Evolutionary conservation across 1,284 basidiomycete species (phyloP).

Genomic region (Acaromyces ingoldii): DNA sequence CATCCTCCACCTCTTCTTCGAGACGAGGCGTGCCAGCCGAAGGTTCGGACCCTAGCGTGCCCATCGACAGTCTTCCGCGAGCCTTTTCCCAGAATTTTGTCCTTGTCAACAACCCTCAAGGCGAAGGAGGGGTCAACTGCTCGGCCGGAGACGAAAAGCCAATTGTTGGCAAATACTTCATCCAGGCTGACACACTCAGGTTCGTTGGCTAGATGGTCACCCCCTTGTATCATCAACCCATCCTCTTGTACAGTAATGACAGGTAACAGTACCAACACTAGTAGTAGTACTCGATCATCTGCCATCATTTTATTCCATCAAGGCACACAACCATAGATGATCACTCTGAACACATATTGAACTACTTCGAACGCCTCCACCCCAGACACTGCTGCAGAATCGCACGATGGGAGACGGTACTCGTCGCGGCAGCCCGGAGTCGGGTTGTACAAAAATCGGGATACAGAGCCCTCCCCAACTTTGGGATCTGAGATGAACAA

Average conservation of each 20-base stretch:
- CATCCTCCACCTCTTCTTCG: slow-evolving; percentile 16
- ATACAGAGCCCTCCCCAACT: too few species aligned
- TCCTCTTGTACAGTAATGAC: not conserved
- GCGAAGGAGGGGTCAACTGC: slow-evolving; percentile 3
- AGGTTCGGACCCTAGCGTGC: slow-evolving; percentile 36
- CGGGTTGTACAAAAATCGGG: too few species aligned
- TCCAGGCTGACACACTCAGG: slow-evolving; percentile 41
- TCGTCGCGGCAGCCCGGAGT: too few species aligned
- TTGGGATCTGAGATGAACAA: too few species aligned
- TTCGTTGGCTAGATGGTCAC: slow-evolving; percentile 30
- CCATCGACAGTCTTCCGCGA: slow-evolving; percentile 31
- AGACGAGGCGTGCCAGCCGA: slow-evolving; percentile 1
- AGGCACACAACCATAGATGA: too few species aligned
- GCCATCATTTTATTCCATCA: too few species aligned
- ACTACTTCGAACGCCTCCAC: too few species aligned
- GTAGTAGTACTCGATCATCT: too few species aligned
- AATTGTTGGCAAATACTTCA: slow-evolving; percentile 31
- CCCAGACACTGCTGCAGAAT: too few species aligned
- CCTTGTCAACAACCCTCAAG: slow-evolving; percentile 21
- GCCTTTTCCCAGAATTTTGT: slow-evolving; percentile 44
- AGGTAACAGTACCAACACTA: too few species aligned
- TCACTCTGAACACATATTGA: too few species aligned
- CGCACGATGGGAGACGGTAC: too few species aligned
- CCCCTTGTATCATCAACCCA: not conserved
- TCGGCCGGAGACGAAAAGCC: slow-evolving; percentile 17